Conservation (phyloP, 768 basidiomycete species). For the Podaxis sp. region DNA sequence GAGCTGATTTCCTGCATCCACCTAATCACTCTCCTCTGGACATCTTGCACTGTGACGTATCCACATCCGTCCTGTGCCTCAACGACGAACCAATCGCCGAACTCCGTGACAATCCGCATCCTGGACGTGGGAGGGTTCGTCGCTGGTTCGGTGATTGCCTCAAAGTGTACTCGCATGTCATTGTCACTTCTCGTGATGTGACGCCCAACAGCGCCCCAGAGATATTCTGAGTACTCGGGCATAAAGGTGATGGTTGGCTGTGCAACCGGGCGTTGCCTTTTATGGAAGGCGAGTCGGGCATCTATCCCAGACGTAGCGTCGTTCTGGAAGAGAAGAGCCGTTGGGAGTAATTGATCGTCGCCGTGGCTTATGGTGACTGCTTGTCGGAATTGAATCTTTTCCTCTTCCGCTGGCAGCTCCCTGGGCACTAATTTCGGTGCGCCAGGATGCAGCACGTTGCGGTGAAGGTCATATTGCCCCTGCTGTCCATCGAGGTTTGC, state of each 20-base stretch:
- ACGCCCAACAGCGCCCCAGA: background rate
- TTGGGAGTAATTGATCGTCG: background rate
- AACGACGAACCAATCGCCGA: background rate
- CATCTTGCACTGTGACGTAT: background rate
- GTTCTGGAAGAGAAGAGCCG: background rate
- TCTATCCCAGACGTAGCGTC: background rate
- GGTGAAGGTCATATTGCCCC: background rate
- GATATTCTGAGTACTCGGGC: constrained; percentile 4
- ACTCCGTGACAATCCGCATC: background rate
- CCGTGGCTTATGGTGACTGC: background rate
- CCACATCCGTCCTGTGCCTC: background rate
- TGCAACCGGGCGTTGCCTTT: background rate
- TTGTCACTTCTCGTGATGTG: background rate
- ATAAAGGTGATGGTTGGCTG: constrained; percentile 6
- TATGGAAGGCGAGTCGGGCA: background rate
- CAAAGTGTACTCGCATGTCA: background rate
- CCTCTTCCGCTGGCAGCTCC: background rate
- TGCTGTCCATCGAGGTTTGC: background rate
- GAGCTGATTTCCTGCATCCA: background rate
- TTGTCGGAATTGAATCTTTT: background rate
- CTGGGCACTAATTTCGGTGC: background rate
- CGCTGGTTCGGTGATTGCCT: constrained; percentile 1
- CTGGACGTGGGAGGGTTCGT: background rate
- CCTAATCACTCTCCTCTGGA: background rate
- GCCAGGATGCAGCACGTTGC: background rate